Conservation (phyloP, 345 rosid genomes). For the Geranium rotundifolium region DNA sequence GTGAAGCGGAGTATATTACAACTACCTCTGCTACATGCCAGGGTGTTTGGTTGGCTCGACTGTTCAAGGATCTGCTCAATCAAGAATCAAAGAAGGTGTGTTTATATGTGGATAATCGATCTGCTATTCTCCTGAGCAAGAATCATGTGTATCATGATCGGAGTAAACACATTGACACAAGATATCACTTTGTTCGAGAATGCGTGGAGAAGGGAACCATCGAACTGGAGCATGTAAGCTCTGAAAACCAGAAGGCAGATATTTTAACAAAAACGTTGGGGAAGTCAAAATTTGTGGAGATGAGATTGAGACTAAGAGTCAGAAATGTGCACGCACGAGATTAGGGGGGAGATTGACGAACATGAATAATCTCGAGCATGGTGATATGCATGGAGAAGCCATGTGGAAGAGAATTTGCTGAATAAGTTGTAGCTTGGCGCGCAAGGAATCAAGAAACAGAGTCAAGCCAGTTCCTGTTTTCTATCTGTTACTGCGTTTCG, state of each 20-base stretch:
- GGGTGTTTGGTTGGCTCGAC: not conserved
- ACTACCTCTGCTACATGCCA: not conserved
- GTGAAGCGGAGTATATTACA: slow-evolving; percentile 1
- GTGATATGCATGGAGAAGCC: too few relatives aligned
- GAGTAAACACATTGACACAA: not conserved
- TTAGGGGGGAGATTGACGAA: not conserved
- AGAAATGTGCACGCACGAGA: too few relatives aligned
- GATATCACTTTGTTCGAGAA: not conserved
- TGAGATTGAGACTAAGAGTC: too few relatives aligned
- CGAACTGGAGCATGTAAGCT: not conserved
- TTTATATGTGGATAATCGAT: not conserved
- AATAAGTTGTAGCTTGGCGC: too few relatives aligned
- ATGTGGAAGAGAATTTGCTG: too few relatives aligned
- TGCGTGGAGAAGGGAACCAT: not conserved
- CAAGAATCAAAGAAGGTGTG: not conserved
- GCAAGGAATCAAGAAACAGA: too few relatives aligned
- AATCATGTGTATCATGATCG: too few relatives aligned
- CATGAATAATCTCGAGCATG: not conserved
- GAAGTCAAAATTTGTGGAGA: too few relatives aligned
- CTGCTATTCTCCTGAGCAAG: not conserved
- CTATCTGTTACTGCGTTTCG: too few relatives aligned
- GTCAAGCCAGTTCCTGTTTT: too few relatives aligned
- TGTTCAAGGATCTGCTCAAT: not conserved
- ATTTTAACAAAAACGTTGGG: too few relatives aligned
- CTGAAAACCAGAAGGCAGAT: not conserved